A percentile compares a stretch with the other conserved stretches of the same genome.
These are phyloP conservation scores for Yamadazyma endophytica DNA, from an alignment of 805 yeast species.

Conservation along the genomic window DNA sequence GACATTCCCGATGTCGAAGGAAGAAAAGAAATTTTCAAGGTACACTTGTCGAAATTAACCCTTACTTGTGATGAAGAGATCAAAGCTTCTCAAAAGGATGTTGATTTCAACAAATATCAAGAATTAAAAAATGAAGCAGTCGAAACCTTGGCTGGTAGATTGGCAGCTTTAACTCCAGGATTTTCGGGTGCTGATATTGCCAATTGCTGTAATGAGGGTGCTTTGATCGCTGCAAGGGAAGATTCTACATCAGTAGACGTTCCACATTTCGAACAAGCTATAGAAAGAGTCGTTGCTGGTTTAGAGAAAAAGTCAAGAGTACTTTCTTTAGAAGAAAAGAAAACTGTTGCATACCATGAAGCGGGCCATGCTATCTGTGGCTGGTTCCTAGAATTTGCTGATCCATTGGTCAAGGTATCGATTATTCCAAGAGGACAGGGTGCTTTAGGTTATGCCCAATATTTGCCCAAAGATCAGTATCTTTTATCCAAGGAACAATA, in stretches of 20 bases:
- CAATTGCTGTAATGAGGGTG: slow-evolving; percentile 91
- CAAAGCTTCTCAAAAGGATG: slow-evolving; percentile 16
- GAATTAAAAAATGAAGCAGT: slow-evolving; percentile 34
- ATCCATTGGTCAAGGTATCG: slow-evolving; percentile 88
- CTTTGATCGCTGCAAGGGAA: slow-evolving; percentile 83
- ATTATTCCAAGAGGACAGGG: slow-evolving; percentile 94
- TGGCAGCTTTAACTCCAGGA: slow-evolving; percentile 92
- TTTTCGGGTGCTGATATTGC: slow-evolving; percentile 97
- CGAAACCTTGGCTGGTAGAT: slow-evolving; percentile 64
- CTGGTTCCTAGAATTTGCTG: slow-evolving; percentile 85
- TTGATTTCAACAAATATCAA: slow-evolving; percentile 49
- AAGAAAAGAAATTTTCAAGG: slow-evolving; percentile 78
- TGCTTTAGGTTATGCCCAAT: slow-evolving; percentile 94
- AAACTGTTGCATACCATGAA: slow-evolving; percentile 88
- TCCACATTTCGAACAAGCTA: slow-evolving; percentile 83
- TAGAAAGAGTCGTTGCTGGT: slow-evolving; percentile 95
- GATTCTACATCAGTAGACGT: slow-evolving; percentile 59
- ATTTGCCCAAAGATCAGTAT: slow-evolving; percentile 85
- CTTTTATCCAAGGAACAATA: slow-evolving; percentile 73
- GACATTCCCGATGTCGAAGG: slow-evolving; percentile 90
- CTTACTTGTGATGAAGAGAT: slow-evolving; percentile 40
- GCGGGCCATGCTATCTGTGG: slow-evolving; percentile 98
- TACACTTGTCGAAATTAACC: slow-evolving; percentile 70
- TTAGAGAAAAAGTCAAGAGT: slow-evolving; percentile 80
- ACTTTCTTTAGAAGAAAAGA: slow-evolving; percentile 75